Conservation (phyloP, 192 early-diverging fungal species). For the Umbelopsis isabellina region DNA sequence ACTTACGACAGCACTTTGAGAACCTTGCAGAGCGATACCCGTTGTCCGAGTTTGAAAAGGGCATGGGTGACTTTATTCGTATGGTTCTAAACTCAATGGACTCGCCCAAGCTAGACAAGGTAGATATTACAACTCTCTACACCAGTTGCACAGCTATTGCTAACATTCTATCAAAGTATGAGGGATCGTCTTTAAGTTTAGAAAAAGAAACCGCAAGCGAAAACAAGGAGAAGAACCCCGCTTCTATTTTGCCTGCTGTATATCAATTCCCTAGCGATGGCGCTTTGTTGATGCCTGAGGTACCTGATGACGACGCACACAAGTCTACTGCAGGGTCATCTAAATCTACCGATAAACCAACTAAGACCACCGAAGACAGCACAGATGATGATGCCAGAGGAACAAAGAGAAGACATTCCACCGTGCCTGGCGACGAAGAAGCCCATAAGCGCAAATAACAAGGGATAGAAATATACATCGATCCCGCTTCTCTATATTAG, state of each 20-base stretch:
- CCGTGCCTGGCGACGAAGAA: background rate
- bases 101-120: slow-evolving; percentile 49
- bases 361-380: background rate
- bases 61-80: slow-evolving; percentile 54
- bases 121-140: slow-evolving; percentile 23
- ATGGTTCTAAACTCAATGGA: slow-evolving; percentile 48
- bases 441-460: slow-evolving; percentile 10
- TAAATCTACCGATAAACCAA: background rate
- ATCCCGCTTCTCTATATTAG: background rate
- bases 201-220: slow-evolving; percentile 1
- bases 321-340: no score
- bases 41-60: slow-evolving; percentile 48
- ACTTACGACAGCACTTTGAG: slow-evolving; percentile 46
- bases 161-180: background rate
- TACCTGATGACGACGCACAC: slow-evolving; percentile 45
- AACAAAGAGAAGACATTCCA: slow-evolving; percentile 8
- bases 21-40: slow-evolving; percentile 47
- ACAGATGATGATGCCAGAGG: background rate
- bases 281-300: slow-evolving; percentile 55
- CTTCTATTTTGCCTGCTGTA: slow-evolving; percentile 36
- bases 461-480: background rate
- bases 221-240: slow-evolving; percentile 32
- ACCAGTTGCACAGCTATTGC: background rate
- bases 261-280: slow-evolving; percentile 54
- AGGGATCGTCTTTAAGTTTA: background rate